Base-by-base conservation (phyloP, 1,139 yeast genomes). In the Debaryomycetaceae sp. region DNA sequence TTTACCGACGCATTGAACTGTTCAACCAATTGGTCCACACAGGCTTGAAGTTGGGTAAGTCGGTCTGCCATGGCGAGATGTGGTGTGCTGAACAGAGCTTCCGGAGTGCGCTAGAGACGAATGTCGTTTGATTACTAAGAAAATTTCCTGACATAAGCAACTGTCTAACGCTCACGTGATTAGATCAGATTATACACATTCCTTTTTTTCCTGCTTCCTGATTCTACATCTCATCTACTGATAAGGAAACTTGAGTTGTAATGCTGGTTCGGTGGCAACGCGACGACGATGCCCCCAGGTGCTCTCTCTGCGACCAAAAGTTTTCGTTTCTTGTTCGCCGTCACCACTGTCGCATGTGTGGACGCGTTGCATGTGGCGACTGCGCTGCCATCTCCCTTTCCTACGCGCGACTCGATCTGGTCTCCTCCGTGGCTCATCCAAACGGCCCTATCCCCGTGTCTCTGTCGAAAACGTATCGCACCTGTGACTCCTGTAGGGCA, bases 261-360 rank as follows among this genome's bases (percentile, higher is more conserved):
- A n/a, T n/a, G n/a, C n/a, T n/a, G n/a, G n/a, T n/a, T n/a, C n/a
- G n/a, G 25, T 90, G 98, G 98, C 93, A 87, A 50, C 69, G 76
- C 1, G 97, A 90, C 50, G 63, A 60, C 4, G 74, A 62, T 4
- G 80, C 62, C 2, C 29, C 44, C 0, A 48, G 51, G n/a, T 90
- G 98, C 47, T 63, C 66, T 22, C 51, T 76, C 10, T 90, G 98
- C 50, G 51, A 57, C 21, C 38, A 51, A 1, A 40, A 44, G 23
- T 90, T 79, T 54, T 63, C 79, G 1, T 58, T 87, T 37, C 72
- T 82, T 48, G 71, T 66, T 46, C 68, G 98, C 33, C 70, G 92
- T 37, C 98, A 92, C 53, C 98, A 90, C 53, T 90, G 99, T 51
- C 63, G 93, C 47, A 71, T 77, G 49, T 81, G 95, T 62, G 90